These are phyloP conservation scores for Prunus mume DNA, from an alignment of 306 rosid genomes.

Conservation along the genomic window DNA sequence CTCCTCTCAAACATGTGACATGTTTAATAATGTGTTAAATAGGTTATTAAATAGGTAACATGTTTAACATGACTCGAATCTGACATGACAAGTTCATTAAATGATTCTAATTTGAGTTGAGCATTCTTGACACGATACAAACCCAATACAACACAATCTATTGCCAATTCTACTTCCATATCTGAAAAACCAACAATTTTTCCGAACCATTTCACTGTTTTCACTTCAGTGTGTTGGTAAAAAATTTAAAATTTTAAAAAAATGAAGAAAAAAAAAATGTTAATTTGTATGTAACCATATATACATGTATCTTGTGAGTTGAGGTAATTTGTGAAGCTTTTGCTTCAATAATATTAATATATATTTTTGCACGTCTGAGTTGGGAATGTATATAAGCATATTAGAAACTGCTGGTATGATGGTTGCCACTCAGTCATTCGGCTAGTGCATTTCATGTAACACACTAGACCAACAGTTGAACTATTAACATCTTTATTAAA, in stretches of 20 bases:
- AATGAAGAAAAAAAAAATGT: not conserved
- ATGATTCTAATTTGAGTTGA: no score
- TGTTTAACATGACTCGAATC: no score
- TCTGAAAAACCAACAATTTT: not conserved
- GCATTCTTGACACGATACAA: no score
- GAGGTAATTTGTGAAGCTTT: not conserved
- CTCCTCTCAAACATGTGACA: no score
- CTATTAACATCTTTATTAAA: no score
- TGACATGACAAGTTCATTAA: no score
- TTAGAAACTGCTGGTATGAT: not conserved
- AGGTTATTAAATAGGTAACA: no score
- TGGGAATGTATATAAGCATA: not conserved
- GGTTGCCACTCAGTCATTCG: not conserved
- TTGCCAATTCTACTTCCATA: not conserved
- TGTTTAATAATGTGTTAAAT: no score
- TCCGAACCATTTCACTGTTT: not conserved
- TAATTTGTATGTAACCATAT: constrained; percentile 33
- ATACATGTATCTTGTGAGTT: constrained; percentile 3
- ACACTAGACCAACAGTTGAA: not conserved
- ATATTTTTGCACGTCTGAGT: not conserved
- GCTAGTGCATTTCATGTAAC: not conserved
- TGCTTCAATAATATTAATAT: not conserved
- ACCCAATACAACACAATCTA: no score
- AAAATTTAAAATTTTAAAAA: not conserved
- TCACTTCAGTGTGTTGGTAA: no score